These are phyloP conservation scores for Xylaria polymorpha DNA, from an alignment of 2,329 filamentous ascomycete genomes.

Conservation along the genomic window DNA sequence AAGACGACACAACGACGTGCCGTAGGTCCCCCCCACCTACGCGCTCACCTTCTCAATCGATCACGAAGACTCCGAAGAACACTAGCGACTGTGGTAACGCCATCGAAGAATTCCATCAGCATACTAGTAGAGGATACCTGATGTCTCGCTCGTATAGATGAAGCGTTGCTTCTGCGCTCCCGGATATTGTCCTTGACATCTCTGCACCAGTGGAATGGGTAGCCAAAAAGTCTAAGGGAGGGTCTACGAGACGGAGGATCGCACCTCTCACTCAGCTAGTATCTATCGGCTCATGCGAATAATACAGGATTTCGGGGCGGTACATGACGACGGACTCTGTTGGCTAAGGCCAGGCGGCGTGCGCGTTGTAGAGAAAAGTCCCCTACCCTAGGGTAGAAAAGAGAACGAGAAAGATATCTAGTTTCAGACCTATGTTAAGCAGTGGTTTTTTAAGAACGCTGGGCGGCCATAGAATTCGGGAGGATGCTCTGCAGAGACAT, in stretches of 20 bases:
- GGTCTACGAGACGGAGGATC: too few relatives aligned
- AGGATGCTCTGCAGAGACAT: not conserved
- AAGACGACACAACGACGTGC: not conserved
- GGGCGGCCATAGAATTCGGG: not conserved
- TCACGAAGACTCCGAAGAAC: too few relatives aligned
- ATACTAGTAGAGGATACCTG: too few relatives aligned
- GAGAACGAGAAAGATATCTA: not conserved
- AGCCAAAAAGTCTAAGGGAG: too few relatives aligned
- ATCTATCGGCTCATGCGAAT: too few relatives aligned
- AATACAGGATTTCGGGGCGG: too few relatives aligned
- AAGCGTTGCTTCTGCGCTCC: not conserved
- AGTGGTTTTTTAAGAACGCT: not conserved
- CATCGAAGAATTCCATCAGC: too few relatives aligned
- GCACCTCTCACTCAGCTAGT: too few relatives aligned
- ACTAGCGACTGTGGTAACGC: too few relatives aligned
- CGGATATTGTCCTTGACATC: not conserved
- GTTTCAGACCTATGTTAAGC: not conserved
- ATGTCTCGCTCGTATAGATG: not conserved
- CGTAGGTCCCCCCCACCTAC: not conserved
- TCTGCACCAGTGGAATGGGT: not conserved
- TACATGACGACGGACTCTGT: not conserved
- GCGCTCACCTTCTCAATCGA: not conserved
- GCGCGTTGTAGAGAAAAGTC: not conserved
- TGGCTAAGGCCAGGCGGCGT: not conserved
- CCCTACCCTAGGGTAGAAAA: not conserved